A percentile compares a stretch with the other conserved stretches of the same genome.
Evolutionary conservation across 2,329 filamentous ascomycete species (phyloP).

Genomic region (Stemphylium beticola): DNA sequence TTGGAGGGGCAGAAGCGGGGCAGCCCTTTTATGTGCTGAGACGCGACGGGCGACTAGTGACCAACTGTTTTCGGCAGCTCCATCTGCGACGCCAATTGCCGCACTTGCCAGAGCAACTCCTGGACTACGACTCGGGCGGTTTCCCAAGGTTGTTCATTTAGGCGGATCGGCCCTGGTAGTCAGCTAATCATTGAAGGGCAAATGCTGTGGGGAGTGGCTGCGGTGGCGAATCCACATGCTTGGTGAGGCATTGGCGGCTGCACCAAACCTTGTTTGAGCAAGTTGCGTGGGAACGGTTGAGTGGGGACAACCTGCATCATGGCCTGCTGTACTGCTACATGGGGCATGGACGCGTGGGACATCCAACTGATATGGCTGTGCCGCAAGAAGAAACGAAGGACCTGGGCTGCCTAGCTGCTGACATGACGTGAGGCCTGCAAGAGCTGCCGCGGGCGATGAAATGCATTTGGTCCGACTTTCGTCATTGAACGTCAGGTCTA

Average conservation of each 20-base stretch:
- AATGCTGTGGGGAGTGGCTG: slow-evolving; percentile 6
- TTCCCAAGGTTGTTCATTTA: slow-evolving; percentile 9
- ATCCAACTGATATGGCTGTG: neutral
- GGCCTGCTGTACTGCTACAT: slow-evolving; percentile 1
- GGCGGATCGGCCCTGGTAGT: slow-evolving; percentile 5
- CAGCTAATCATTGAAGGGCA: slow-evolving; percentile 11
- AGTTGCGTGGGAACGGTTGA: slow-evolving; percentile 29
- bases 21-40: slow-evolving; percentile 21
- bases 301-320: neutral
- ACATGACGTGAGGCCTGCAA: neutral
- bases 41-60: slow-evolving; percentile 6
- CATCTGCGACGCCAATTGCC: slow-evolving; percentile 24
- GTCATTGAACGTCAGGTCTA: neutral
- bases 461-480: neutral
- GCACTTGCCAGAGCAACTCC: slow-evolving; percentile 16
- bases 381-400: neutral
- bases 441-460: neutral
- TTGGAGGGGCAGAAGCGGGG: slow-evolving; percentile 22
- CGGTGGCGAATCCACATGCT: slow-evolving; percentile 15
- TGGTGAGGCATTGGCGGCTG: slow-evolving; percentile 12
- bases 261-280: slow-evolving; percentile 29
- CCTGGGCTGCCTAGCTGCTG: neutral
- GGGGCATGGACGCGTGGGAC: slow-evolving; percentile 7
- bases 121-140: neutral
- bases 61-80: slow-evolving; percentile 19